These are phyloP conservation scores for Quercus rubra DNA, from an alignment of 306 rosid species.

Conservation along the genomic window DNA sequence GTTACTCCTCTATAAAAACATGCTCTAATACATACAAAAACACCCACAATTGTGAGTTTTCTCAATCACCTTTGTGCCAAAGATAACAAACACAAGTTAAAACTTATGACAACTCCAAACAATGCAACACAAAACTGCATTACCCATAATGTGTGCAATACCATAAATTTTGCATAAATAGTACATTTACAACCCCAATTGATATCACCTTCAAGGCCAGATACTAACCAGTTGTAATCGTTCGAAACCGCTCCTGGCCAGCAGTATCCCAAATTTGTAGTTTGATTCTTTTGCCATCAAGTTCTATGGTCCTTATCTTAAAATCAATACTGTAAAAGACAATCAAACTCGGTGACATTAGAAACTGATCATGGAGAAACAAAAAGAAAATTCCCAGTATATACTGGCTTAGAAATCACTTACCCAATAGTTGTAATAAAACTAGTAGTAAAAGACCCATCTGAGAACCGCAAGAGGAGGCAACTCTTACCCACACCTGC, in stretches of 20 bases:
- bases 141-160: not conserved
- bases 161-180: not conserved
- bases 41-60: not conserved
- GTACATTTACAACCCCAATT: not conserved
- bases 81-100: not conserved
- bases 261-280: conserved; percentile 99
- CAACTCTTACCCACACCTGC: conserved; percentile 99
- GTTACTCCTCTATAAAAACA: not conserved
- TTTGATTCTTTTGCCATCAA: conserved; percentile 88
- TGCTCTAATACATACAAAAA: not conserved
- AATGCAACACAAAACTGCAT: not conserved
- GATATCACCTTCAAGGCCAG: not conserved
- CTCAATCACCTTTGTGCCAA: not conserved
- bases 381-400: not conserved
- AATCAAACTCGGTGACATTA: conserved; percentile 28
- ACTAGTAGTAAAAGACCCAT: conserved; percentile 95
- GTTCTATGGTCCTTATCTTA: conserved; percentile 96
- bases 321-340: conserved; percentile 75
- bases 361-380: conserved; percentile 9
- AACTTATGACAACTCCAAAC: not conserved
- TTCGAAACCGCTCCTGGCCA: conserved; percentile 94
- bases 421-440: conserved; percentile 96
- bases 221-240: conserved; percentile 89
- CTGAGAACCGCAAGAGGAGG: conserved; percentile 94
- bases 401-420: conserved; percentile 11